Conservation (phyloP, 192 early-diverging fungal species). For the Gamsiella multidivaricata region DNA sequence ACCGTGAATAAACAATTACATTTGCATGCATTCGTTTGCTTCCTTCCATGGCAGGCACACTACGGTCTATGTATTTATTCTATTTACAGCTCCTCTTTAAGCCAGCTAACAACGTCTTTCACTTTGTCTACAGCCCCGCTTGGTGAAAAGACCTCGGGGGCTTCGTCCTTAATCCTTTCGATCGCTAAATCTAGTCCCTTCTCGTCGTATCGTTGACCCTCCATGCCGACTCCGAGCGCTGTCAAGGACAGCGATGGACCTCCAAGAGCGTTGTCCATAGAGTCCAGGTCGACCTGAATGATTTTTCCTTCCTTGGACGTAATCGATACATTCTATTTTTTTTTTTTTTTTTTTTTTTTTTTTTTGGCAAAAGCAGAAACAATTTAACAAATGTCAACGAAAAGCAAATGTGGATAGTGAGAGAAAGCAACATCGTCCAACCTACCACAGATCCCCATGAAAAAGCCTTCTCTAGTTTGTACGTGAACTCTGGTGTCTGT, state of each 20-base stretch:
- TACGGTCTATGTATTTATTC: too few species aligned
- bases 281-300: slow-evolving; percentile 18
- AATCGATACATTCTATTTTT: slow-evolving; percentile 26
- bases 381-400: too few species aligned
- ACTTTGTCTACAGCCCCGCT: slow-evolving; percentile 9
- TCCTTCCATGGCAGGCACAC: too few species aligned
- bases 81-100: slow-evolving; percentile 41
- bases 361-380: too few species aligned
- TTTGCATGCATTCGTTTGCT: too few species aligned
- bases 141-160: slow-evolving; percentile 37
- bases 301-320: slow-evolving; percentile 40
- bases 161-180: slow-evolving; percentile 34
- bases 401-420: not conserved
- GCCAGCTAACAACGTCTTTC: slow-evolving; percentile 42
- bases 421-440: not conserved
- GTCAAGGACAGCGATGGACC: slow-evolving; percentile 23
- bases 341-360: too few species aligned
- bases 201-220: slow-evolving; percentile 38
- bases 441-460: slow-evolving; percentile 67
- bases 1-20: too few species aligned
- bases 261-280: slow-evolving; percentile 1
- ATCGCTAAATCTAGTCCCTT: slow-evolving; percentile 39
- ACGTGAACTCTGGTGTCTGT: slow-evolving; percentile 90
- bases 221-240: slow-evolving; percentile 42
- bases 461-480: slow-evolving; percentile 63